These are phyloP conservation scores for Kazachstania psychrophila DNA, from an alignment of 805 yeast genomes.

Conservation along the genomic window DNA sequence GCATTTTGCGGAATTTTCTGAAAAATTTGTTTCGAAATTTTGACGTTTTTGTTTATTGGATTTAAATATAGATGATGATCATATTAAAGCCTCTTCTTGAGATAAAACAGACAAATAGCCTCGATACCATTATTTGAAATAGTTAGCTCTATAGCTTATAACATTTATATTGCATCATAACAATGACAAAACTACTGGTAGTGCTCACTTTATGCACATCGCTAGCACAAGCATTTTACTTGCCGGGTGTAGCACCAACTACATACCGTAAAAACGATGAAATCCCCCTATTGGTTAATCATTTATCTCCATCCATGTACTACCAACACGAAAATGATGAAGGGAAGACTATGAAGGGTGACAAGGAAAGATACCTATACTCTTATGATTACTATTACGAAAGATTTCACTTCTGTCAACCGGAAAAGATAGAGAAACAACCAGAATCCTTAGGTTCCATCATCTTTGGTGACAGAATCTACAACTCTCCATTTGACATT, in stretches of 20 bases:
- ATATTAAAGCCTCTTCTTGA: too few relatives aligned
- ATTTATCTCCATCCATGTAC: conserved; percentile 68
- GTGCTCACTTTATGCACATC: conserved; percentile 6
- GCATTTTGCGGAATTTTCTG: too few relatives aligned
- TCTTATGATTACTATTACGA: conserved; percentile 79
- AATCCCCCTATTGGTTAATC: conserved; percentile 78
- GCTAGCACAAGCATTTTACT: conserved; percentile 51
- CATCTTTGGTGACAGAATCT: conserved; percentile 90
- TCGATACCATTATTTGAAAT: too few relatives aligned
- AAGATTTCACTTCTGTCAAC: conserved; percentile 75
- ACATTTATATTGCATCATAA: too few relatives aligned
- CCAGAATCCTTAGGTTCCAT: conserved; percentile 88
- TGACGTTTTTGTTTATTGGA: too few relatives aligned
- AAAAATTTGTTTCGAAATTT: too few relatives aligned
- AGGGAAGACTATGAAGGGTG: conserved; percentile 32
- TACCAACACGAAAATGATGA: conserved; percentile 34
- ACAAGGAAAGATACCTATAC: conserved; percentile 47
- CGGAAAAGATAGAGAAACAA: conserved; percentile 48
- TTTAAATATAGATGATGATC: too few relatives aligned
- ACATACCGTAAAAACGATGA: conserved; percentile 65
- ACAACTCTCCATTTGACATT: conserved; percentile 80
- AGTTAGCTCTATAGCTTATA: too few relatives aligned
- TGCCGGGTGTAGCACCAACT: conserved; percentile 95
- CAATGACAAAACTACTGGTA: conserved; percentile 1
- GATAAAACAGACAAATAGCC: too few relatives aligned